Conservation (phyloP, 441 rosid genomes). For the Aleurites moluccanus region DNA sequence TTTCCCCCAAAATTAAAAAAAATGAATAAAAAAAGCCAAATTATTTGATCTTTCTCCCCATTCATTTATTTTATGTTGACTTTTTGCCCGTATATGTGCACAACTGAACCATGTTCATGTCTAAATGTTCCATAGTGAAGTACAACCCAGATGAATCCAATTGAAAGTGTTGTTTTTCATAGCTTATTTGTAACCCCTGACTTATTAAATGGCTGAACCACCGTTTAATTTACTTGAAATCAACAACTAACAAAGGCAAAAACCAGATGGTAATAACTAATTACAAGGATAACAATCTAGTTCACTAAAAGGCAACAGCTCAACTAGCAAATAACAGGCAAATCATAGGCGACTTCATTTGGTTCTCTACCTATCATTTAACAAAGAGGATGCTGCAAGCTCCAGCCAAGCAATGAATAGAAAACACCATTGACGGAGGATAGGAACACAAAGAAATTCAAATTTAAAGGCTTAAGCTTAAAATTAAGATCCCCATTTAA, state of each 20-base stretch:
- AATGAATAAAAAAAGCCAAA: slow-evolving; percentile 7
- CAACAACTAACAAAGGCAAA: background rate
- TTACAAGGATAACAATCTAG: background rate
- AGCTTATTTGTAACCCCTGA: background rate
- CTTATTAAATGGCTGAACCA: background rate
- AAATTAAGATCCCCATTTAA: too few relatives aligned
- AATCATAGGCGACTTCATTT: background rate
- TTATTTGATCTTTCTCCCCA: background rate
- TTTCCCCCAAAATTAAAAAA: background rate
- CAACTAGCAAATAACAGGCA: too few relatives aligned
- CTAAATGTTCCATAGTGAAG: slow-evolving; percentile 1
- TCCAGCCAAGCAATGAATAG: background rate
- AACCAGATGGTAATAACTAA: background rate
- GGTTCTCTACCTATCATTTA: background rate
- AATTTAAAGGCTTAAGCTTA: too few relatives aligned
- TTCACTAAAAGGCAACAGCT: background rate
- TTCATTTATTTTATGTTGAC: background rate
- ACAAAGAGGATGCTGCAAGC: background rate
- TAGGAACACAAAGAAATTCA: too few relatives aligned
- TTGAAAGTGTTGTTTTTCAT: background rate
- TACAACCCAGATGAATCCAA: background rate
- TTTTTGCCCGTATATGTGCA: background rate
- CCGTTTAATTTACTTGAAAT: background rate
- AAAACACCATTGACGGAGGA: too few relatives aligned
- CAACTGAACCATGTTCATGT: background rate